These are phyloP conservation scores for Phialophora macrospora DNA, from an alignment of 2,329 filamentous ascomycete species.

Conservation along the genomic window DNA sequence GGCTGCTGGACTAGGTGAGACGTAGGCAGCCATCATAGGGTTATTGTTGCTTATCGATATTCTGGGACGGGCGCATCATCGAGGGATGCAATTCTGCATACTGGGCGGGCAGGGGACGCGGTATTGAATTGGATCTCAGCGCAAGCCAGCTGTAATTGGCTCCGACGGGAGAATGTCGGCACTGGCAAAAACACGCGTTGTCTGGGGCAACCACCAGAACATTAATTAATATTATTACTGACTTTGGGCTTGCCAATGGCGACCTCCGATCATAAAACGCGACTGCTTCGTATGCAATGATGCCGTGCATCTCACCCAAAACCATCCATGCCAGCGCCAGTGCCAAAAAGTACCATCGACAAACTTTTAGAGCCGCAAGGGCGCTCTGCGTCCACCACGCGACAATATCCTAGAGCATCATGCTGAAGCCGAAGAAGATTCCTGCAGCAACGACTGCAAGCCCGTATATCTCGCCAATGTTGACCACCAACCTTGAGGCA, in stretches of 20 bases:
- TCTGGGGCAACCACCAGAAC: slow-evolving; percentile 10
- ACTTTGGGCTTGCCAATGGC: not conserved
- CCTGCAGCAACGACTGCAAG: slow-evolving; percentile 59
- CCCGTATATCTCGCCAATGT: slow-evolving; percentile 62
- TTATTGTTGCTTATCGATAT: slow-evolving; percentile 30
- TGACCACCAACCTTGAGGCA: slow-evolving; percentile 50
- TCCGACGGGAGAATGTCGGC: slow-evolving; percentile 21
- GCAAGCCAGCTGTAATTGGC: not conserved
- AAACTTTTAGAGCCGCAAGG: slow-evolving; percentile 16
- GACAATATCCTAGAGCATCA: slow-evolving; percentile 52
- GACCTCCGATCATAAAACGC: not conserved
- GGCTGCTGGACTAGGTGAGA: slow-evolving; percentile 47
- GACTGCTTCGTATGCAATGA: not conserved
- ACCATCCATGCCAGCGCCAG: slow-evolving; percentile 22
- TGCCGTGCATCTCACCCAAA: slow-evolving; percentile 1
- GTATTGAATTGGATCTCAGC: slow-evolving; percentile 10
- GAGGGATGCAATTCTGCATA: slow-evolving; percentile 11
- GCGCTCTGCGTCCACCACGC: slow-evolving; percentile 2
- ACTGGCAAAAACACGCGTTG: not conserved
- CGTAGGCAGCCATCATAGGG: slow-evolving; percentile 40
- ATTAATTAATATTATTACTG: slow-evolving; percentile 20
- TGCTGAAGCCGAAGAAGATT: slow-evolving; percentile 63
- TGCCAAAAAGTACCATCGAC: slow-evolving; percentile 28
- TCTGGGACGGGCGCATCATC: slow-evolving; percentile 23
- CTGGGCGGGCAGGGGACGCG: slow-evolving; percentile 17